A percentile compares a stretch with the other conserved stretches of the same genome.
phyloP scores from a whole-genome alignment of 108 stramenopile species.

The Skeletonema menzelii region DNA sequence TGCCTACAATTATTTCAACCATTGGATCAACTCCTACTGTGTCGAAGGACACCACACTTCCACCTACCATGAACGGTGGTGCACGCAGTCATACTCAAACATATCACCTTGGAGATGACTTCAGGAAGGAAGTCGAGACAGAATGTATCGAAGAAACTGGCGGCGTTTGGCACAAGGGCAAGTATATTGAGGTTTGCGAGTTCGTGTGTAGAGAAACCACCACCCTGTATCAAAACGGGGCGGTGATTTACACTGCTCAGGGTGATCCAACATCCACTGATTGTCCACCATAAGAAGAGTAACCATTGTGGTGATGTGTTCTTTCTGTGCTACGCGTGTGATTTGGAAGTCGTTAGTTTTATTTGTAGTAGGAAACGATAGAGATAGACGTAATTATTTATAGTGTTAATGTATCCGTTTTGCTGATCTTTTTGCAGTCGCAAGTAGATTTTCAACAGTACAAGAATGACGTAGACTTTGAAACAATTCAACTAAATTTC shows the following conservation, averaged over 20 bases:
- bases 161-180: neutral
- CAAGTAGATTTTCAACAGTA: too few relatives aligned
- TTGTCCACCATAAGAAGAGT: neutral
- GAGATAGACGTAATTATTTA: neutral
- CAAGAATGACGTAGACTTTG: too few relatives aligned
- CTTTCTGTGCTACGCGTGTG: neutral
- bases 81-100: neutral
- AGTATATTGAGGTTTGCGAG: neutral
- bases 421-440: too few relatives aligned
- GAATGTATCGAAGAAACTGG: neutral
- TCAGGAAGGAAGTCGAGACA: neutral
- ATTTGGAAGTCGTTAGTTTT: neutral
- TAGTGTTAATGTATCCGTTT: too few relatives aligned
- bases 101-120: neutral
- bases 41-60: slow-evolving; percentile 6
- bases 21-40: neutral
- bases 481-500: too few relatives aligned
- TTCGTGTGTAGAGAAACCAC: neutral
- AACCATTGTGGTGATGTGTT: neutral
- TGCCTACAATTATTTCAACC: neutral
- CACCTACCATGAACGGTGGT: neutral
- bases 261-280: neutral
- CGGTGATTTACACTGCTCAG: neutral
- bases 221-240: neutral
- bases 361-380: neutral